A percentile compares a stretch with the other conserved stretches of the same genome.
Evolutionary conservation across 768 basidiomycete species (phyloP).

Genomic region (Trametes villosa): DNA sequence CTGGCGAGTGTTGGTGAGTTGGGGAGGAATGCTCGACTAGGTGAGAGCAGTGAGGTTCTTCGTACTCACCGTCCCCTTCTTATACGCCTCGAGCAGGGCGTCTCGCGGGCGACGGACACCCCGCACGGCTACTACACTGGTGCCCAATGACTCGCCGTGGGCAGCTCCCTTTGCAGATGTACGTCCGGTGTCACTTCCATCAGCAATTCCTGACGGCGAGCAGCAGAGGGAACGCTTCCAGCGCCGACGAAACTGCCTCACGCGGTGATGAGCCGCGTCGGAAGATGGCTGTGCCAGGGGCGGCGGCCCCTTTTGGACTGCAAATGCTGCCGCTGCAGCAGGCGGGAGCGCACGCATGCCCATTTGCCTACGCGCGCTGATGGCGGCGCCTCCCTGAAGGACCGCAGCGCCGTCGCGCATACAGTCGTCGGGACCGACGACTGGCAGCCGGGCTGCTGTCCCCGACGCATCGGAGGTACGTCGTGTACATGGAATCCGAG

Average conservation of each 20-base stretch:
- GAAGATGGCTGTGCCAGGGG: slow-evolving; percentile 5
- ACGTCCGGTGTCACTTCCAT: background rate
- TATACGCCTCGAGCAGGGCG: background rate
- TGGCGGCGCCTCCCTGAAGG: background rate
- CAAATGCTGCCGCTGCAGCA: background rate
- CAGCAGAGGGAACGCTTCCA: background rate
- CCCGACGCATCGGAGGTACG: background rate
- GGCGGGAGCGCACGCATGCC: background rate
- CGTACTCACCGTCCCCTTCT: background rate
- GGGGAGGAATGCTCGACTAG: background rate
- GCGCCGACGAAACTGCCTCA: background rate
- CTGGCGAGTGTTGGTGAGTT: background rate
- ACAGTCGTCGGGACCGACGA: background rate
- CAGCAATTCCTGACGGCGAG: background rate
- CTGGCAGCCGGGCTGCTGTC: background rate
- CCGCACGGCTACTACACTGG: background rate
- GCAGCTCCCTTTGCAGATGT: background rate
- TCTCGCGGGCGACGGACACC: background rate
- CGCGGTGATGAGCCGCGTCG: background rate
- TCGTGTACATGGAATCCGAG: background rate
- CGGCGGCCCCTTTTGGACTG: background rate
- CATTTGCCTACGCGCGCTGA: background rate
- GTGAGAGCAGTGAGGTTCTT: slow-evolving; percentile 6
- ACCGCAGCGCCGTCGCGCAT: background rate
- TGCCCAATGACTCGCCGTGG: slow-evolving; percentile 8